phyloP scores from a whole-genome alignment of 495 filamentous ascomycete genomes.

The Aspergillus bridgeri region DNA sequence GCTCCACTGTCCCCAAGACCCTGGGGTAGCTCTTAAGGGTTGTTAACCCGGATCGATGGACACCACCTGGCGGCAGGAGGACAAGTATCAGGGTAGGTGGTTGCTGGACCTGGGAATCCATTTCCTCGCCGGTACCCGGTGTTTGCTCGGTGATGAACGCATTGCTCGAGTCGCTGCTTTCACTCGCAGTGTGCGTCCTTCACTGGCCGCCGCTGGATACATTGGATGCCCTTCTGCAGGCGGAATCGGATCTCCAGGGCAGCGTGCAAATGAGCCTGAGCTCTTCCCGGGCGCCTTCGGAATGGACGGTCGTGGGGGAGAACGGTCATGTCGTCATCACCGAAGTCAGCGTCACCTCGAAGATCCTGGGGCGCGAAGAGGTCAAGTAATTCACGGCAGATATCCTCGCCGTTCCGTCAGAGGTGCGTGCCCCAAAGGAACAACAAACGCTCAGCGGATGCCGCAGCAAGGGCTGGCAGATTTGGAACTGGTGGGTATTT shows the following conservation, averaged over 20 bases:
- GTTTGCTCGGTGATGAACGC: slow-evolving; percentile 49
- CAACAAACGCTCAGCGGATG: slow-evolving; percentile 47
- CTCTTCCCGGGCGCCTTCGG: slow-evolving; percentile 51
- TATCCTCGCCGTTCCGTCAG: slow-evolving; percentile 53
- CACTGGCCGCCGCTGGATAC: slow-evolving; percentile 67
- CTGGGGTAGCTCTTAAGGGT: background rate
- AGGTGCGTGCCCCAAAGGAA: slow-evolving; percentile 51
- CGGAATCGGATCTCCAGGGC: slow-evolving; percentile 53
- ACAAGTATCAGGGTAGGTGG: slow-evolving; percentile 65
- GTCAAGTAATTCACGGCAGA: slow-evolving; percentile 43
- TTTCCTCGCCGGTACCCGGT: slow-evolving; percentile 53
- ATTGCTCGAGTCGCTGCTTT: slow-evolving; percentile 47
- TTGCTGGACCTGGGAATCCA: slow-evolving; percentile 69
- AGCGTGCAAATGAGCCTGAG: slow-evolving; percentile 55
- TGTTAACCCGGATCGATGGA: background rate
- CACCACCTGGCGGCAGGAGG: slow-evolving; percentile 58
- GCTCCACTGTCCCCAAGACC: background rate
- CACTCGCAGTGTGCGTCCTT: slow-evolving; percentile 44
- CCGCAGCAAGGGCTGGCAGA: slow-evolving; percentile 62
- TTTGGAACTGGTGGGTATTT: slow-evolving; percentile 46
- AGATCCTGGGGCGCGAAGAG: slow-evolving; percentile 24
- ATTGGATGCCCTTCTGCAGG: slow-evolving; percentile 53
- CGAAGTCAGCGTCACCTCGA: slow-evolving; percentile 46
- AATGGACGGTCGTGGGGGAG: slow-evolving; percentile 48
- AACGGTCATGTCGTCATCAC: slow-evolving; percentile 43